Base-by-base conservation (phyloP, 345 rosid species). In the Arabis hirsuta region DNA sequence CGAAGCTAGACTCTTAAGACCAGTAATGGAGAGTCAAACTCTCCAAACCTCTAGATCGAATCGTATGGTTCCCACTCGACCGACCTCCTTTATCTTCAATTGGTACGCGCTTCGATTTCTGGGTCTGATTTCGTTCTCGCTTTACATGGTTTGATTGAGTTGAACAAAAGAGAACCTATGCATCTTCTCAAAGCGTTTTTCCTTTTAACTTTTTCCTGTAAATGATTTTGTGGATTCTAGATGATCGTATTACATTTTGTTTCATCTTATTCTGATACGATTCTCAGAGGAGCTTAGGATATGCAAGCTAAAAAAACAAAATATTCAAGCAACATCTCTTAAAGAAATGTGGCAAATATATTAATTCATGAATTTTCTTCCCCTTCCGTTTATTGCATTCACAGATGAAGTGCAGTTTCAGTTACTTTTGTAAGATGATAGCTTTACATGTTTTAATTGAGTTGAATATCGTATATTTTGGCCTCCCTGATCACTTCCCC, bases 11-110 rank as follows among this genome's bases (percentile, higher is more conserved):
- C n/a, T 24, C 22, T 7, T n/a, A 29, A 48, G 55, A 5, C 24
- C 42, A 59, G 60, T 62, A 51, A 90, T 92, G 98, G 92, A 86
- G 34, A 58, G 34, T 71, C 85, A 42, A 92, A 92, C 96, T 56
- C 84, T 92, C 45, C 88, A 76, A 52, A 73, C 78, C 71, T 84
- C 80, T 59, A 79, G 71, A 76, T 82, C 90, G 9, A 81, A n/a
- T 34, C 76, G 58, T 9, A 19, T 46, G 31, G 34, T 47, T 43
- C 64, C 70, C 56, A 24, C 68, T 61, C 81, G 80, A 20, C 24
- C 62, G n/a, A n/a, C n/a, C 76, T 73, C 76, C 58, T 48, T 60
- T 57, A 13, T 67, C 80, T 72, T 71, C 77, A 62, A 42, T 67
- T 38, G 82, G 83, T 85, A 80, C 74, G 79, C 71, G 59, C 62